These are phyloP conservation scores for Ramalina intermedia DNA, from an alignment of 495 filamentous ascomycete genomes.

Conservation along the genomic window DNA sequence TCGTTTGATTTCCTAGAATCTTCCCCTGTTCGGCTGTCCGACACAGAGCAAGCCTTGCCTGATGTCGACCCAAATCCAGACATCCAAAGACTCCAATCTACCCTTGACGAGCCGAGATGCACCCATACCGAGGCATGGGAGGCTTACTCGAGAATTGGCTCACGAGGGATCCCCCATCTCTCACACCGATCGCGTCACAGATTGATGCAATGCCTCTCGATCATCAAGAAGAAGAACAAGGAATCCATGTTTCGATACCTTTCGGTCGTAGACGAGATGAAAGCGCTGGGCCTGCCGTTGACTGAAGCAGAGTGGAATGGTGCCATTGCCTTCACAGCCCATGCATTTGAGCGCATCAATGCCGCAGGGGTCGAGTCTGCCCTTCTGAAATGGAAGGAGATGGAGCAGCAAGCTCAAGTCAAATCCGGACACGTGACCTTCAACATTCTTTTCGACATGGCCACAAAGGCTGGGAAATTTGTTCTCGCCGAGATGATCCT, in stretches of 20 bases:
- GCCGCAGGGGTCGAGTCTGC: slow-evolving; percentile 53
- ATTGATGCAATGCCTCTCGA: slow-evolving; percentile 55
- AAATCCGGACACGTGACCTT: slow-evolving; percentile 59
- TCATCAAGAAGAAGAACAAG: slow-evolving; percentile 39
- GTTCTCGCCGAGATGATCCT: slow-evolving; percentile 69
- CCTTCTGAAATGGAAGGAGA: slow-evolving; percentile 73
- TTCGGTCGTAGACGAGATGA: slow-evolving; percentile 69
- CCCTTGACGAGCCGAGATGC: slow-evolving; percentile 25
- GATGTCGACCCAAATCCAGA: background rate
- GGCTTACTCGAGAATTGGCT: slow-evolving; percentile 45
- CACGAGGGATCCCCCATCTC: slow-evolving; percentile 53
- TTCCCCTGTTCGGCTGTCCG: background rate
- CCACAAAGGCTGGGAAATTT: slow-evolving; percentile 71
- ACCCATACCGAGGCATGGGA: slow-evolving; percentile 43
- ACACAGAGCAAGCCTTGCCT: background rate
- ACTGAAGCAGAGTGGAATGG: slow-evolving; percentile 60
- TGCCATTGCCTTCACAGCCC: slow-evolving; percentile 64
- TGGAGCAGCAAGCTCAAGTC: slow-evolving; percentile 62
- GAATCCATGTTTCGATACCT: slow-evolving; percentile 67
- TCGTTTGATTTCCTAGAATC: background rate
- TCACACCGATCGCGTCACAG: slow-evolving; percentile 39
- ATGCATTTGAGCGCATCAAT: slow-evolving; percentile 47
- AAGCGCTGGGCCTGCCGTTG: slow-evolving; percentile 47
- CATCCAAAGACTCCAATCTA: background rate
- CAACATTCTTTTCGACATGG: slow-evolving; percentile 81